Base-by-base conservation (phyloP, 495 filamentous ascomycete species). In the Coniosporium apollinis region DNA sequence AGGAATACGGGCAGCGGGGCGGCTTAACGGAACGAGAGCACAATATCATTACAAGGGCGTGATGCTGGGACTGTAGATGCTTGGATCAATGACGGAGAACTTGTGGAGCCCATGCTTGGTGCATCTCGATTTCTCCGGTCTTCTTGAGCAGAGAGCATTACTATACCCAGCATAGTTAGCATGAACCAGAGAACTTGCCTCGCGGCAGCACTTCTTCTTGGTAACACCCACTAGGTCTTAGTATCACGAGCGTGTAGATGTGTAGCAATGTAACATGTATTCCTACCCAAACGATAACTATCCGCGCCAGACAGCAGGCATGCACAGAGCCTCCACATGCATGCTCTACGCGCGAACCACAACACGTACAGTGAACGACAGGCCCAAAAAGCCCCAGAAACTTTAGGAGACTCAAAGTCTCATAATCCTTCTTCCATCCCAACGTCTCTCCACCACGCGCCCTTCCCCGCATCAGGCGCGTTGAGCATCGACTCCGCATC, bases 401-500 rank as follows among this genome's bases (percentile, higher is more conserved):
- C 15, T 10, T n/a, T 29, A 16, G 18, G 19, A 18, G 11, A 20
- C 32, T 32, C 37, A 56, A 42, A 53, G 35, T 1, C 32, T 32
- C 37, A 56, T 43, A 53, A 37, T 1, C 53, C 55, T 45, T 58
- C 55, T 35, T 58, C 55, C 50, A 56, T 54, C n/a, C 48, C 48
- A 1, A 56, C 49, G 30, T 55, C 48, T 25, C 41, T 45, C 55
- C 55, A 59, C 54, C 54, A 59, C 4, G 30, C 13, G 30, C 28
- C 26, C 31, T 47, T 20, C 5, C 13, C 22, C 14, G 16, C 6
- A 10, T 18, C 5, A 1, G 14, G 8, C 30, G 59, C 48, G 42
- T 67, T 68, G 22, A 81, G 58, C 65, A 74, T 65, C 49, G 72
- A 65, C 61, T 79, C 81, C 29, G 72, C 72, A 55, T 93, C 84